Evolutionary conservation across 176 grass and related monocot genomes (phyloP), one percentile per base, ranked within the genome.

Genomic region (Pharus latifolius): DNA sequence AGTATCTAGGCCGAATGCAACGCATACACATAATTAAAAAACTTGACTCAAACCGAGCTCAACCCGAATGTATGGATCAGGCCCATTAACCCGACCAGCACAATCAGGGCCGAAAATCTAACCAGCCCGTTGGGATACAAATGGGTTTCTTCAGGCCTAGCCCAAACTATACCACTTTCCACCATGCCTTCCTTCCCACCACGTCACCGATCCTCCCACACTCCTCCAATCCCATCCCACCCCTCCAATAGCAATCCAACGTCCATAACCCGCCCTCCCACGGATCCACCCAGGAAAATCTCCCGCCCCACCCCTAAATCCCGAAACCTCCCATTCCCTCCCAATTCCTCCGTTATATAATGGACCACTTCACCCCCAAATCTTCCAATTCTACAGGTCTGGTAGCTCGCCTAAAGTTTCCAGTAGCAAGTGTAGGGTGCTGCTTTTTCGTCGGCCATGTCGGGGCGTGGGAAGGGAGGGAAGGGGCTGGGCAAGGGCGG

Each of bases 401-500:
- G n/a, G n/a, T n/a, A n/a, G n/a, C n/a, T n/a, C n/a, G n/a, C n/a
- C n/a, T n/a, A n/a, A n/a, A n/a, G n/a, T n/a, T n/a, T n/a, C n/a
- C n/a, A n/a, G n/a, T n/a, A n/a, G n/a, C n/a, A n/a, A n/a, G n/a
- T n/a, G n/a, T n/a, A n/a, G n/a, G n/a, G n/a, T n/a, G n/a, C n/a
- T n/a, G n/a, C n/a, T n/a, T n/a, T n/a, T n/a, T n/a, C n/a, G n/a
- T n/a, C 63, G 59, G 70, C 75, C 14, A 96, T 96, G 92, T 96
- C 88, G 1, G 92, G 92, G 2, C 88, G 85, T 8, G 92, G 92
- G 8, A 97, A 97, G 80, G 89, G 93, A 15, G 93, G 83, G 52
- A 97, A 97, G 80, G 93, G 93, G 10, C 31, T 97, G 33, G 88
- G 88, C 3, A 96, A 96, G 88, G 92, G 92, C 56, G 92, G 88